phyloP scores from a whole-genome alignment of 108 stramenopile genomes.

The Cyclotella cryptica region DNA sequence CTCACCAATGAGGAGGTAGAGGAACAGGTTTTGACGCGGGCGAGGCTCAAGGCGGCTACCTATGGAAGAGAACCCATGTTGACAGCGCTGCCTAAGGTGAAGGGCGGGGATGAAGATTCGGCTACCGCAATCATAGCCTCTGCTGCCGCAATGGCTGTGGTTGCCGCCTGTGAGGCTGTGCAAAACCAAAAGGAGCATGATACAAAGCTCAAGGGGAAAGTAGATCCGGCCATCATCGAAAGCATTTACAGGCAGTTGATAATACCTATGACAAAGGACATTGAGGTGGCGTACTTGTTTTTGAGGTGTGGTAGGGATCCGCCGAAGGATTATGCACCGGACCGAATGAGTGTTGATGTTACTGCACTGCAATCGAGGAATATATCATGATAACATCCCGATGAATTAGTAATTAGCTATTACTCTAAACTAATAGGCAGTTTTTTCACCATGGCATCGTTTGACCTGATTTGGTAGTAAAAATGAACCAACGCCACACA shows the following conservation, averaged over 20 bases:
- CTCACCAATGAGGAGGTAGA: constrained; percentile 96
- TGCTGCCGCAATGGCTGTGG: constrained; percentile 81
- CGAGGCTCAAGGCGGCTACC: constrained; percentile 90
- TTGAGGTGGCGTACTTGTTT: constrained; percentile 97
- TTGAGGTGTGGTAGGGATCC: constrained; percentile 83
- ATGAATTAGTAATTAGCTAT: background rate
- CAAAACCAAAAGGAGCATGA: constrained; percentile 26
- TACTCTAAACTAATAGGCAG: background rate
- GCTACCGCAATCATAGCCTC: constrained; percentile 71
- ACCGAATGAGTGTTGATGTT: constrained; percentile 78
- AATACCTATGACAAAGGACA: constrained; percentile 98
- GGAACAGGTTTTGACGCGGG: constrained; percentile 90
- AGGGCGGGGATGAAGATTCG: constrained; percentile 34
- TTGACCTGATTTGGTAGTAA: too few species aligned
- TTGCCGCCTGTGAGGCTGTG: constrained; percentile 76
- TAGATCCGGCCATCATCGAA: constrained; percentile 93
- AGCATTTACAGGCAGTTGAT: constrained; percentile 93
- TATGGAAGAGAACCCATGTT: constrained; percentile 93
- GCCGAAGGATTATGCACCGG: constrained; percentile 75
- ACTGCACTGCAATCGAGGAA: constrained; percentile 29
- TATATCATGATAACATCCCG: background rate
- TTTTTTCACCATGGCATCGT: too few species aligned
- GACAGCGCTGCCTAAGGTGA: constrained; percentile 54
- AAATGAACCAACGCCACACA: too few species aligned
- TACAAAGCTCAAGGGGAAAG: constrained; percentile 66